Evolutionary conservation across 2,329 filamentous ascomycete genomes (phyloP).

Genomic region (Macrophomina pseudophaseolina): DNA sequence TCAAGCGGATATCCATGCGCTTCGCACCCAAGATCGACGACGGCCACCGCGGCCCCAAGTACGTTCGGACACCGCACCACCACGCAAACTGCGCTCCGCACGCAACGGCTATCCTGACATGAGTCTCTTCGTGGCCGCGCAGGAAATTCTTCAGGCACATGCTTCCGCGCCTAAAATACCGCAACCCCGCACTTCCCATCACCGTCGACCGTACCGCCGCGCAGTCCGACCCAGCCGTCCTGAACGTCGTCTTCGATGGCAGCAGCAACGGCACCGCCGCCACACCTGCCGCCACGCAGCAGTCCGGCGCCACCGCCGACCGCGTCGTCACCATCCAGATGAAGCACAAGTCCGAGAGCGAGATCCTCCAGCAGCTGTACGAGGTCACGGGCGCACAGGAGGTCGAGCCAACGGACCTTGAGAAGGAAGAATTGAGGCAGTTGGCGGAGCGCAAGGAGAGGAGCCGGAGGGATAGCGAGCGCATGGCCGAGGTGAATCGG

Average conservation of each 20-base stretch:
- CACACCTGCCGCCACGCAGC: constrained; percentile 28
- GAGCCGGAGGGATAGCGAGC: constrained; percentile 60
- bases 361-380: constrained; percentile 69
- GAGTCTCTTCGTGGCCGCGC: background rate
- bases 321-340: constrained; percentile 58
- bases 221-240: constrained; percentile 60
- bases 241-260: constrained; percentile 64
- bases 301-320: constrained; percentile 30
- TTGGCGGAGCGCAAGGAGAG: constrained; percentile 60
- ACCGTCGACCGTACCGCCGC: constrained; percentile 71
- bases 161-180: constrained; percentile 87
- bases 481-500: constrained; percentile 58
- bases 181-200: constrained; percentile 87
- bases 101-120: constrained; percentile 20
- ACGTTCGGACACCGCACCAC: background rate
- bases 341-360: constrained; percentile 63
- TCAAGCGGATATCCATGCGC: constrained; percentile 76
- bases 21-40: constrained; percentile 67
- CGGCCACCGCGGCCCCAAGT: constrained; percentile 78
- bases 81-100: background rate
- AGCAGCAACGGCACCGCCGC: constrained; percentile 43
- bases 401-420: constrained; percentile 64
- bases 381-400: constrained; percentile 64
- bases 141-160: constrained; percentile 89
- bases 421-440: constrained; percentile 63